Conservation (phyloP, 805 yeast genomes). For the Teunomyces stri region DNA sequence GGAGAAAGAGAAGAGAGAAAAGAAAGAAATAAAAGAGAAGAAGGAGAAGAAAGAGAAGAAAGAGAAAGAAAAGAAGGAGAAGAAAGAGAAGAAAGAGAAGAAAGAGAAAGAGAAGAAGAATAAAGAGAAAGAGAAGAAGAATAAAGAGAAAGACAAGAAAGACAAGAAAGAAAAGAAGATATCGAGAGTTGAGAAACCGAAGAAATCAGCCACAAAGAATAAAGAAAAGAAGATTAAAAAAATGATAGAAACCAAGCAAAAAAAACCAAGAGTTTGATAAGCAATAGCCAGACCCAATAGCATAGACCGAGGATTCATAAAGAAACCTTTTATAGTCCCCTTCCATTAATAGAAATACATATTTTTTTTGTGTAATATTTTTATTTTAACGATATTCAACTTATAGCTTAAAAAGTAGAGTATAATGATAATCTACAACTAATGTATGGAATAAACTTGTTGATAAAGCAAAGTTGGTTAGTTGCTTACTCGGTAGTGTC, state of each 20-base stretch:
- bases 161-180: slow-evolving; percentile 24
- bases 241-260: slow-evolving; percentile 6
- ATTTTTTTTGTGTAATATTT: slow-evolving; percentile 1
- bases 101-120: slow-evolving; percentile 1
- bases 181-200: slow-evolving; percentile 21
- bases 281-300: slow-evolving; percentile 6
- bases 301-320: not conserved
- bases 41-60: slow-evolving; percentile 22
- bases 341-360: not conserved
- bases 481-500: not conserved
- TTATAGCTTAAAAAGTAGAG: not conserved
- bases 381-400: not conserved
- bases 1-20: slow-evolving; percentile 12
- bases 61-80: slow-evolving; percentile 21
- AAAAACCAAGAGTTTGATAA: slow-evolving; percentile 3
- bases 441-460: slow-evolving; percentile 1
- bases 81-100: slow-evolving; percentile 13
- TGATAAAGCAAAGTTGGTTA: slow-evolving; percentile 1
- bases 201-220: slow-evolving; percentile 19
- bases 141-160: slow-evolving; percentile 11
- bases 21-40: slow-evolving; percentile 31
- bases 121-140: slow-evolving; percentile 21
- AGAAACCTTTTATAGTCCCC: too few relatives aligned
- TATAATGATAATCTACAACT: not conserved
- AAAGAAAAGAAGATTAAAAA: slow-evolving; percentile 16